These are phyloP conservation scores for Metarhizium guizhouense DNA, from an alignment of 2,329 filamentous ascomycete genomes.

Conservation along the genomic window DNA sequence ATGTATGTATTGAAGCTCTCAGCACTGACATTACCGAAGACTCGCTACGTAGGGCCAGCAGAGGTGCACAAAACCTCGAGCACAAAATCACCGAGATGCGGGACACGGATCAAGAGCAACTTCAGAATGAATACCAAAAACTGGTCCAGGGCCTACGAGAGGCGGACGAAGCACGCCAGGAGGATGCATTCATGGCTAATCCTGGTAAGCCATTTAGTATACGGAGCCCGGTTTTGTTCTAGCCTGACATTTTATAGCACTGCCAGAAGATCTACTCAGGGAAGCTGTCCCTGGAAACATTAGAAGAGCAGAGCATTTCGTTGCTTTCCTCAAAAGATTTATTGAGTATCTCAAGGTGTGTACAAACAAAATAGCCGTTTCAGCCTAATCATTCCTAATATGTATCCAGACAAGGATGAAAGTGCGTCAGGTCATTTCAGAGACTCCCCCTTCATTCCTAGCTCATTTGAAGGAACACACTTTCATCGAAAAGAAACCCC, in stretches of 20 bases:
- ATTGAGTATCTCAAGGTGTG: conserved; percentile 84
- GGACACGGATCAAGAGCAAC: conserved; percentile 84
- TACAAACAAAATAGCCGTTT: background rate
- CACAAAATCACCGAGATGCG: conserved; percentile 91
- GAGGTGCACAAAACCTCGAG: conserved; percentile 85
- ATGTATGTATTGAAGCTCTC: conserved; percentile 94
- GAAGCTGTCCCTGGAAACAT: conserved; percentile 97
- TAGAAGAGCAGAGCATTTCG: conserved; percentile 87
- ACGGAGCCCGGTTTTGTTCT: background rate
- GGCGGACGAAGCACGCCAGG: conserved; percentile 79
- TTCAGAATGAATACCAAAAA: conserved; percentile 93
- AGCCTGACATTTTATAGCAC: conserved; percentile 36
- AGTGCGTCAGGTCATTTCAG: conserved; percentile 92
- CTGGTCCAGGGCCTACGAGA: conserved; percentile 85
- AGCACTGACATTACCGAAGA: conserved; percentile 97
- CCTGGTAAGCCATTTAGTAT: conserved; percentile 40
- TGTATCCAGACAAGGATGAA: conserved; percentile 77
- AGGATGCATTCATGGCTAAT: conserved; percentile 96
- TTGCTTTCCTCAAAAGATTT: conserved; percentile 89
- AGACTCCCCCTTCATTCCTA: conserved; percentile 90
- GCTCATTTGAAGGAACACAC: conserved; percentile 90
- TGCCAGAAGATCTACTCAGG: conserved; percentile 88
- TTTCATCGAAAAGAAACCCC: conserved; percentile 92
- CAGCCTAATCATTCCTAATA: background rate
- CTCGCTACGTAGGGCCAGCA: conserved; percentile 79